Conservation (phyloP, 371 early-diverging fungal species). For the Mortierella sp. region DNA sequence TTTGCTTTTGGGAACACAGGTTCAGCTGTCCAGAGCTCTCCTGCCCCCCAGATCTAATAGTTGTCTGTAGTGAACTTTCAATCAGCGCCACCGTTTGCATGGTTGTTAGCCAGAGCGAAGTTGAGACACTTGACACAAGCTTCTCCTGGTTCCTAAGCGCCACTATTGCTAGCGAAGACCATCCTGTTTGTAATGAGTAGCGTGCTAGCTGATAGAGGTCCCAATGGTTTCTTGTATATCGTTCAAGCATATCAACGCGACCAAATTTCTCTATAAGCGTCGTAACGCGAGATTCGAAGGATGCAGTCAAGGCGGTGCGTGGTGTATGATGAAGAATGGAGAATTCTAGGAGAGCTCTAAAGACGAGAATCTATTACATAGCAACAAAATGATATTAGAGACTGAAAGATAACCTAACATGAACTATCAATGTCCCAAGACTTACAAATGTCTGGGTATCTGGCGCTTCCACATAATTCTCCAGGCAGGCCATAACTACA, state of each 20-base stretch:
- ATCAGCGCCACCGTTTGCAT: constrained; percentile 36
- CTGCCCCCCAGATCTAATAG: neutral
- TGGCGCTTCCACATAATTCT: constrained; percentile 9
- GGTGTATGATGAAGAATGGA: neutral
- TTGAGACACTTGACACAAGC: constrained; percentile 24
- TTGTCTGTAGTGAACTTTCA: constrained; percentile 39
- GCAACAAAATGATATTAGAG: neutral
- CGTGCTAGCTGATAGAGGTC: constrained; percentile 42
- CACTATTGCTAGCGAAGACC: constrained; percentile 37
- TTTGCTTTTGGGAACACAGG: constrained; percentile 39
- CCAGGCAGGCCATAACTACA: constrained; percentile 8
- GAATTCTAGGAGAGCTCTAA: constrained; percentile 26
- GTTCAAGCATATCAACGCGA: constrained; percentile 20
- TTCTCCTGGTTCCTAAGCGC: constrained; percentile 29
- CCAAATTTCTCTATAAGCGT: constrained; percentile 29
- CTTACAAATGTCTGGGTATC: constrained; percentile 43
- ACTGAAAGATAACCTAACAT: neutral
- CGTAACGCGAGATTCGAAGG: constrained; percentile 23
- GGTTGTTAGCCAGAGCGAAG: constrained; percentile 30
- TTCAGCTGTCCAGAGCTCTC: constrained; percentile 16
- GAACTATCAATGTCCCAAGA: neutral
- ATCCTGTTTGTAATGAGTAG: constrained; percentile 43
- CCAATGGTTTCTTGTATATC: constrained; percentile 35
- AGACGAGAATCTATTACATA: constrained; percentile 20
- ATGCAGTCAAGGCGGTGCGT: neutral